Evolutionary conservation across 768 basidiomycete genomes (phyloP).

Genomic region (Termitomyces eurrhizus): DNA sequence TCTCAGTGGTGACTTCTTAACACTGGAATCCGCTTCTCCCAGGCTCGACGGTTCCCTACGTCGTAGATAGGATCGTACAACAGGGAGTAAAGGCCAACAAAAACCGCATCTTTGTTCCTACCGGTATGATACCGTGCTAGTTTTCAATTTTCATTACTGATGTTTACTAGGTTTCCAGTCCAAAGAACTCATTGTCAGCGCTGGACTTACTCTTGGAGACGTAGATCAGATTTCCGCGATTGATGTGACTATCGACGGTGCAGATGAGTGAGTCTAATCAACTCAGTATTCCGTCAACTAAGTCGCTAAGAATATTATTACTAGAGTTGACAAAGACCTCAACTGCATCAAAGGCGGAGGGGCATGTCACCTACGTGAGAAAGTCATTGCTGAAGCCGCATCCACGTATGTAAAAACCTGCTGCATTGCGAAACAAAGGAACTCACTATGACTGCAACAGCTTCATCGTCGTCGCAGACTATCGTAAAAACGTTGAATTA

Average conservation of each 20-base stretch:
- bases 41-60: conserved; percentile 95
- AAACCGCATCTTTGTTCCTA: conserved; percentile 85
- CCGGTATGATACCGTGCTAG: conserved; percentile 44
- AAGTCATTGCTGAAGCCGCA: conserved; percentile 96
- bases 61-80: conserved; percentile 89
- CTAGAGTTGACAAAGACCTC: conserved; percentile 77
- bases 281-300: neutral
- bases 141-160: conserved; percentile 1
- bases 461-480: conserved; percentile 92
- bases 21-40: conserved; percentile 6
- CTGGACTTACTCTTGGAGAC: conserved; percentile 77
- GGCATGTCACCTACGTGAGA: conserved; percentile 94
- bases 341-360: conserved; percentile 98
- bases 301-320: neutral
- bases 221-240: conserved; percentile 84
- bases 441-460: conserved; percentile 29
- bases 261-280: conserved; percentile 73
- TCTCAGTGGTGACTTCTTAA: neutral
- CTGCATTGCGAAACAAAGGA: neutral
- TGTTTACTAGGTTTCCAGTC: conserved; percentile 77
- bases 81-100: conserved; percentile 77
- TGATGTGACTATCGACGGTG: conserved; percentile 97
- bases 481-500: conserved; percentile 83
- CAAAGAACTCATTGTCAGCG: conserved; percentile 86
- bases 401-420: conserved; percentile 50